A percentile compares a stretch with the other conserved stretches of the same genome.
Conservation (phyloP, 2,329 filamentous ascomycete genomes). For the Scytalidium lignicola region DNA sequence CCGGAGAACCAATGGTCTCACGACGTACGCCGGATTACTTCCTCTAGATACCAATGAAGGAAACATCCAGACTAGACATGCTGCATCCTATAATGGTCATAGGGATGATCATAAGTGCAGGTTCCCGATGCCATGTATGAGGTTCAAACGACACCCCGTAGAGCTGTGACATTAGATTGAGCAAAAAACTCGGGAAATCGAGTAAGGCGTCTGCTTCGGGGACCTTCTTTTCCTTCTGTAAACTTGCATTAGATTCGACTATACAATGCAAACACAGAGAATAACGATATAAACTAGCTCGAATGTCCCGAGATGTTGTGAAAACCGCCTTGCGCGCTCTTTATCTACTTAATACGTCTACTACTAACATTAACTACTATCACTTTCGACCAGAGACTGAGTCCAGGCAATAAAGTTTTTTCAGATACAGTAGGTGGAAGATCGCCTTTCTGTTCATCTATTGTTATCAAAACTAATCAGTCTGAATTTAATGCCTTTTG, state of each 20-base stretch:
- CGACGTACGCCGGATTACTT: conserved; percentile 98
- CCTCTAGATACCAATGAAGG: conserved; percentile 56
- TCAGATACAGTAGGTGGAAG: no score
- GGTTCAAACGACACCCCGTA: not conserved
- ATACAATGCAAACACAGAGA: conserved; percentile 21
- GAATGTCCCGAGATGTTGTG: not conserved
- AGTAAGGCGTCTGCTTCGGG: conserved; percentile 8
- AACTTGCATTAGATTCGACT: conserved; percentile 25
- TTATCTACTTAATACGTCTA: no score
- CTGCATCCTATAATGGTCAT: conserved; percentile 12
- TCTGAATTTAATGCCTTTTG: no score
- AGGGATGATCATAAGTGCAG: conserved; percentile 11
- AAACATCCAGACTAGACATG: not conserved
- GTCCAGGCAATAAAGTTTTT: no score
- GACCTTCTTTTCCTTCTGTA: conserved; percentile 16
- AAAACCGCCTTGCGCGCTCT: not conserved
- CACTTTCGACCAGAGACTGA: no score
- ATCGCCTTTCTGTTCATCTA: no score
- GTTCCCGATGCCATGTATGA: conserved; percentile 5
- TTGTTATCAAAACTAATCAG: no score
- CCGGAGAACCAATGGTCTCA: conserved; percentile 98
- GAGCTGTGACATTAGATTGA: not conserved
- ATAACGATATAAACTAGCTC: not conserved
- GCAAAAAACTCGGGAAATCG: conserved; percentile 7
- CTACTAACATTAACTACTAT: no score